phyloP scores from a whole-genome alignment of 257 asterid genomes.

The Lycium barbarum region DNA sequence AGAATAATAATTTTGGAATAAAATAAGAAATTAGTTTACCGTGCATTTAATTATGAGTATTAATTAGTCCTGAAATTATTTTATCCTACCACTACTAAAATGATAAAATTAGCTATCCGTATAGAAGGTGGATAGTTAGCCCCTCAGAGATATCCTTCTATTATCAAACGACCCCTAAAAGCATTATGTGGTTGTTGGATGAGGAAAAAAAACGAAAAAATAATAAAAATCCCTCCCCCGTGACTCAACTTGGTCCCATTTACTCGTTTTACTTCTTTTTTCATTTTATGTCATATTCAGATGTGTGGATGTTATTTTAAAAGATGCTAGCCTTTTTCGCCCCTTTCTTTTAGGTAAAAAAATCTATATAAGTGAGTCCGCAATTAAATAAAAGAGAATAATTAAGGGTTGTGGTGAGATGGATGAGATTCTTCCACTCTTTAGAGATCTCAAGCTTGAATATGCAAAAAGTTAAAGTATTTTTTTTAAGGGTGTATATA shows the following conservation, averaged over 20 bases:
- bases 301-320: not conserved
- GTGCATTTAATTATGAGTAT: no score
- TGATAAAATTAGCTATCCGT: no score
- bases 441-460: not conserved
- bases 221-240: not conserved
- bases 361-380: not conserved
- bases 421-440: fast-evolving
- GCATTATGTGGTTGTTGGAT: not conserved
- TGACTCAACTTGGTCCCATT: not conserved
- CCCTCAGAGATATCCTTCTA: no score
- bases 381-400: not conserved
- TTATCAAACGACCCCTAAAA: no score
- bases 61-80: no score
- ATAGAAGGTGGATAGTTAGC: no score
- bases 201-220: not conserved
- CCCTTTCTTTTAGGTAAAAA: not conserved
- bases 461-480: not conserved
- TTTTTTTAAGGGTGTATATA: not conserved
- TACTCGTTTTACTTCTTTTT: not conserved
- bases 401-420: not conserved
- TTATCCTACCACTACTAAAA: no score
- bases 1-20: no score
- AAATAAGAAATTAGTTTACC: no score
- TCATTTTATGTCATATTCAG: not conserved
- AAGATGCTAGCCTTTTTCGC: not conserved